A percentile compares a stretch with the other conserved stretches of the same genome.
These are phyloP conservation scores for Arachis stenosperma DNA, from an alignment of 306 rosid genomes.

Conservation along the genomic window DNA sequence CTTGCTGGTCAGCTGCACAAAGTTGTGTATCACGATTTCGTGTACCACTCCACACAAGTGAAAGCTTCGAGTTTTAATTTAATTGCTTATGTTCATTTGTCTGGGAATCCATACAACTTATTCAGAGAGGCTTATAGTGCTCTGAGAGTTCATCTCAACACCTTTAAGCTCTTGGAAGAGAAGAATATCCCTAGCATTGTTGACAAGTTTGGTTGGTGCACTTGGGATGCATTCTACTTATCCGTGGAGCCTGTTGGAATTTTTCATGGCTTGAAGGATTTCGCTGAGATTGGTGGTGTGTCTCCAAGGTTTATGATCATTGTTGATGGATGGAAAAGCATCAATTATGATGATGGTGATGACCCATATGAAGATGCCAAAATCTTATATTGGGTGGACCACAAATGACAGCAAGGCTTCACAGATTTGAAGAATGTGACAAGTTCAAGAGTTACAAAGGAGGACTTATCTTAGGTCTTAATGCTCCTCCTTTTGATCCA, in stretches of 20 bases:
- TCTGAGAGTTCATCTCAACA: slow-evolving; percentile 67
- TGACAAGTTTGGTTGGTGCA: slow-evolving; percentile 94
- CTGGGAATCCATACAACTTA: slow-evolving; percentile 72
- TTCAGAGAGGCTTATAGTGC: slow-evolving; percentile 80
- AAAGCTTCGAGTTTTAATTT: slow-evolving; percentile 53
- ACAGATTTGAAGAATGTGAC: slow-evolving; percentile 64
- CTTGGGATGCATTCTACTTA: slow-evolving; percentile 90
- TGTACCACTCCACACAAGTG: slow-evolving; percentile 57
- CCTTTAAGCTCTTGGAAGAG: slow-evolving; percentile 84
- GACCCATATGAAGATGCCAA: slow-evolving; percentile 59
- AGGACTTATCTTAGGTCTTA: slow-evolving; percentile 59
- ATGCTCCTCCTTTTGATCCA: slow-evolving; percentile 66
- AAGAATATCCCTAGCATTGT: slow-evolving; percentile 60
- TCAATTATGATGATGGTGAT: slow-evolving; percentile 57
- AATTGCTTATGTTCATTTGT: slow-evolving; percentile 66
- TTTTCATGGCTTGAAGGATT: slow-evolving; percentile 67
- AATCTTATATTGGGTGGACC: slow-evolving; percentile 72
- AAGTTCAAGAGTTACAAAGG: slow-evolving; percentile 65
- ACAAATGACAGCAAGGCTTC: slow-evolving; percentile 81
- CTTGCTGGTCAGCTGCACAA: too few species aligned
- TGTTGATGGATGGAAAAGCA: slow-evolving; percentile 93
- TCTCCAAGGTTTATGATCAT: slow-evolving; percentile 77
- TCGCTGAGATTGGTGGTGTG: slow-evolving; percentile 53
- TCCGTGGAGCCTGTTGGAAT: slow-evolving; percentile 69
- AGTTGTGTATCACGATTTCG: too few species aligned